Evolutionary conservation across 2,329 filamentous ascomycete species (phyloP).

Genomic region (Tolypocladium paradoxum): DNA sequence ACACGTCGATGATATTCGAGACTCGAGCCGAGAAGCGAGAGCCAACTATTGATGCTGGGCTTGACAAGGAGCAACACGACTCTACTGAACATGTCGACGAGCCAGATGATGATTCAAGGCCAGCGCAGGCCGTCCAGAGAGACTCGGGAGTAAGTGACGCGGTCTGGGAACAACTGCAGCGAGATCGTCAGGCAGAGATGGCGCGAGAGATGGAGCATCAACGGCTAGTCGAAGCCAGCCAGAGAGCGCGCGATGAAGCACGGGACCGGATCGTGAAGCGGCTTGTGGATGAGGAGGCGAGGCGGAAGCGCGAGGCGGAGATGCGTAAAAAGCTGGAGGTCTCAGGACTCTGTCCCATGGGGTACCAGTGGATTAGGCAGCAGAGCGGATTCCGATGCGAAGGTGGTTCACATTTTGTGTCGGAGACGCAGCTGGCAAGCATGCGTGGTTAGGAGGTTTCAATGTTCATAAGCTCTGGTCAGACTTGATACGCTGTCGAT

Average conservation of each 20-base stretch:
- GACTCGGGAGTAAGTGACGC: constrained; percentile 49
- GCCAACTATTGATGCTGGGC: too few relatives aligned
- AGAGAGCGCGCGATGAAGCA: constrained; percentile 13
- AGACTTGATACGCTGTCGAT: too few relatives aligned
- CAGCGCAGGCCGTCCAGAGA: constrained; percentile 11
- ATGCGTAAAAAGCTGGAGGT: constrained; percentile 31
- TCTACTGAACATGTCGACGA: constrained; percentile 3
- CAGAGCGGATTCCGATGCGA: constrained; percentile 48
- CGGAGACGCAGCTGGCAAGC: constrained; percentile 1
- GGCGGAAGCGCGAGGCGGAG: constrained; percentile 25
- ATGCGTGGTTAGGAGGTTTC: too few relatives aligned
- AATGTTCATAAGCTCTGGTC: too few relatives aligned
- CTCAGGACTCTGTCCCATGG: constrained; percentile 45
- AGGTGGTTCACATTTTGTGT: constrained; percentile 44
- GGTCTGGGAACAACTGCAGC: constrained; percentile 49
- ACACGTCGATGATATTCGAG: too few relatives aligned
- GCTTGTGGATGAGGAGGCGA: constrained; percentile 27
- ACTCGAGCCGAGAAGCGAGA: too few relatives aligned
- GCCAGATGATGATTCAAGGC: constrained; percentile 7
- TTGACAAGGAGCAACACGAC: not conserved
- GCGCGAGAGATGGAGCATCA: constrained; percentile 25
- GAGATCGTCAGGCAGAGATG: constrained; percentile 29
- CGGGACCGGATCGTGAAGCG: constrained; percentile 24
- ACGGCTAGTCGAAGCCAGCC: constrained; percentile 16
- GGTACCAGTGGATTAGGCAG: constrained; percentile 53